Conservation (phyloP, 192 early-diverging fungal species). For the Coemansia sp. region DNA sequence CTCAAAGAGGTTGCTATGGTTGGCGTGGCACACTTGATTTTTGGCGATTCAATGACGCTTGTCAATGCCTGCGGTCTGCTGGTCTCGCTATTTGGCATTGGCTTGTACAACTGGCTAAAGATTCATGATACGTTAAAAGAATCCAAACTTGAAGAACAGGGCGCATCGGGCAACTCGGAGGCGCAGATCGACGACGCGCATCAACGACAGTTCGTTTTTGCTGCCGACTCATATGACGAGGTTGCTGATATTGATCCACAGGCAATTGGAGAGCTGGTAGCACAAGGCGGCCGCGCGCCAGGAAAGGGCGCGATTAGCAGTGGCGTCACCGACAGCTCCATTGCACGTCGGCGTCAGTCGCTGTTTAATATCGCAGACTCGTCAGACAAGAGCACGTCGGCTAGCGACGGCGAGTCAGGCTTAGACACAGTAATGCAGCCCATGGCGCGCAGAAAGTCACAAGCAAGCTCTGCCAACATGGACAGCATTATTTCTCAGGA, state of each 20-base stretch:
- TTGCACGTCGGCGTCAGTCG: constrained; percentile 25
- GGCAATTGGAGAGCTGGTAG: background rate
- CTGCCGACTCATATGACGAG: constrained; percentile 32
- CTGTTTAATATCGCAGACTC: background rate
- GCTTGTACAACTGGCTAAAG: constrained; percentile 69
- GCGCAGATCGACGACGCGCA: constrained; percentile 9
- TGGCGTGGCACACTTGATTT: constrained; percentile 66
- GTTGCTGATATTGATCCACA: constrained; percentile 9
- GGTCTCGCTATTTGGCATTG: constrained; percentile 83
- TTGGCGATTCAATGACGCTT: constrained; percentile 77
- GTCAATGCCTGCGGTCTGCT: constrained; percentile 75
- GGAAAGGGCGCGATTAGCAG: constrained; percentile 11
- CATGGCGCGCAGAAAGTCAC: background rate
- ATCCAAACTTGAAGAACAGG: background rate
- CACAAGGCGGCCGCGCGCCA: constrained; percentile 1
- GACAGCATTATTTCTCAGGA: constrained; percentile 7
- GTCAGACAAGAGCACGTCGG: background rate
- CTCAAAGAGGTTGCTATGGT: constrained; percentile 87
- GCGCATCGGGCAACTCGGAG: constrained; percentile 1
- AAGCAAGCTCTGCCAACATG: background rate
- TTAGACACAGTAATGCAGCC: background rate
- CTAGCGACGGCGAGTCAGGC: background rate
- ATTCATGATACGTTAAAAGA: constrained; percentile 42
- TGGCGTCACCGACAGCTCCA: constrained; percentile 7
- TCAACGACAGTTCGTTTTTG: constrained; percentile 31